phyloP scores from a whole-genome alignment of 352 stramenopile genomes.

The Elongisporangium anandrum region DNA sequence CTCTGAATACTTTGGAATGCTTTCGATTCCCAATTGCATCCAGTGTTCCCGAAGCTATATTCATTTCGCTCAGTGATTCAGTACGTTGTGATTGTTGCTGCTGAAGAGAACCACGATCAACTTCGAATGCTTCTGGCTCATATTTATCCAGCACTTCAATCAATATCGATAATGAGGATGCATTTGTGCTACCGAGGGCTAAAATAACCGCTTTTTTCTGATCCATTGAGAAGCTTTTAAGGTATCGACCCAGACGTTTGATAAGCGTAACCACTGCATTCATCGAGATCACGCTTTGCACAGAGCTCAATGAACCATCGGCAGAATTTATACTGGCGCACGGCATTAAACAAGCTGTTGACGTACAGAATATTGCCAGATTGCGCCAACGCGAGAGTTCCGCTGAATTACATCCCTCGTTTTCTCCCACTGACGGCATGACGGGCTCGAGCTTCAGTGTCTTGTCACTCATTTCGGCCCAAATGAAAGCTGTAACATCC shows the following conservation, averaged over 20 bases:
- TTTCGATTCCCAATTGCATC: conserved; percentile 2
- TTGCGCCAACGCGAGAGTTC: conserved; percentile 65
- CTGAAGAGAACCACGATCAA: not conserved
- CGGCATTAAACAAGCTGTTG: conserved; percentile 31
- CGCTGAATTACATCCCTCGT: conserved; percentile 5
- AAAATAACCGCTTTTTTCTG: conserved; percentile 56
- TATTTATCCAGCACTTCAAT: conserved; percentile 48
- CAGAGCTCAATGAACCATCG: conserved; percentile 7
- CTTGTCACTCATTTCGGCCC: conserved; percentile 56
- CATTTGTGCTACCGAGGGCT: conserved; percentile 37
- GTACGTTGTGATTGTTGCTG: not conserved
- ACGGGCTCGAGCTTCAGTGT: conserved; percentile 57
- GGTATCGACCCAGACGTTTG: conserved; percentile 42
- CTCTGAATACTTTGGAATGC: conserved; percentile 8
- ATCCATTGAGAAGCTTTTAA: conserved; percentile 48
- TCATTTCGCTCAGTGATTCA: not conserved
- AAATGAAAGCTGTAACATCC: conserved; percentile 63
- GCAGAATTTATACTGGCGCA: not conserved
- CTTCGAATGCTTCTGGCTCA: conserved; percentile 47
- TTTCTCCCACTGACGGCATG: conserved; percentile 17
- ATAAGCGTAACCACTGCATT: conserved; percentile 40
- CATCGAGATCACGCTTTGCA: conserved; percentile 34
- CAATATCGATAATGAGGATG: conserved; percentile 28
- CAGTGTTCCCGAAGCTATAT: not conserved
- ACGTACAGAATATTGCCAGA: conserved; percentile 47